These are phyloP conservation scores for Noccaea bulbosa DNA, from an alignment of 345 rosid genomes.

Conservation along the genomic window DNA sequence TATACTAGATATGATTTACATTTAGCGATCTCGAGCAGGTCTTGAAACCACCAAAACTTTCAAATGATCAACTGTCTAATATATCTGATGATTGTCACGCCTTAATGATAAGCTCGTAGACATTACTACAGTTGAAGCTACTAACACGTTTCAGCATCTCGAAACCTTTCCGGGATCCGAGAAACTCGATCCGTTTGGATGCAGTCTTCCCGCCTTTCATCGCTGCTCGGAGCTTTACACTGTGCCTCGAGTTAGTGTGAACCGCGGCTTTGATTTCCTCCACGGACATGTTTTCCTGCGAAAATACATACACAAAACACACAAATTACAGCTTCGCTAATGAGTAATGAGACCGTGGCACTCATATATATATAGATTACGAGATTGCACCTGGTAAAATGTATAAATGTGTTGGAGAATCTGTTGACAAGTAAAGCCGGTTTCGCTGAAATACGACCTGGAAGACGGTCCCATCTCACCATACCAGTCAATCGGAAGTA, in stretches of 20 bases:
- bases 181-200: slow-evolving; percentile 67
- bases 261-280: slow-evolving; percentile 65
- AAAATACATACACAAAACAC: not conserved
- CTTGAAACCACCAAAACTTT: not conserved
- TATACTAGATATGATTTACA: not conserved
- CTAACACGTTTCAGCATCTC: slow-evolving; percentile 72
- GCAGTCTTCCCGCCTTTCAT: slow-evolving; percentile 40
- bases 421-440: slow-evolving; percentile 72
- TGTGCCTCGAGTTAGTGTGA: slow-evolving; percentile 76
- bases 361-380: not conserved
- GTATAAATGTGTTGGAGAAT: slow-evolving; percentile 64
- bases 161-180: slow-evolving; percentile 65
- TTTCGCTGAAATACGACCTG: slow-evolving; percentile 65
- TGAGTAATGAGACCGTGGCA: not conserved
- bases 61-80: slow-evolving; percentile 4
- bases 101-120: slow-evolving; percentile 69
- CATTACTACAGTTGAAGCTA: slow-evolving; percentile 68
- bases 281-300: slow-evolving; percentile 63
- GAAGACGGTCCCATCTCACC: slow-evolving; percentile 84
- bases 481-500: slow-evolving; percentile 70
- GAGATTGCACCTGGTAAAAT: slow-evolving; percentile 71
- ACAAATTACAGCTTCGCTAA: not conserved
- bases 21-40: not conserved
- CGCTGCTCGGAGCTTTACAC: slow-evolving; percentile 63
- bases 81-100: slow-evolving; percentile 38